These are phyloP conservation scores for Cryptosporidium ubiquitum DNA, from an alignment of 169 alveolate species.

Conservation along the genomic window DNA sequence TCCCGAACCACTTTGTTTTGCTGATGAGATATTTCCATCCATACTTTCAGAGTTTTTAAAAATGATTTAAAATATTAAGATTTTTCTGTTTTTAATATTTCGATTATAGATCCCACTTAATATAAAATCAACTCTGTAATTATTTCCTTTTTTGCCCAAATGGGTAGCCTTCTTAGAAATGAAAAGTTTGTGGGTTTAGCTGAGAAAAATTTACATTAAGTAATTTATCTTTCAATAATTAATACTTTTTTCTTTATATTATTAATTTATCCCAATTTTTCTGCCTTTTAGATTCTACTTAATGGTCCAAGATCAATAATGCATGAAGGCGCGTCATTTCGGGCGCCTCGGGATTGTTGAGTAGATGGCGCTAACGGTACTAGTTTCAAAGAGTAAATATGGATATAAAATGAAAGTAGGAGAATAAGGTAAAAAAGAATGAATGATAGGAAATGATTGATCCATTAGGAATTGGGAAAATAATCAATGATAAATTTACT, in stretches of 20 bases:
- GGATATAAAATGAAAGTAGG: neutral
- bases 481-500: constrained; percentile 66
- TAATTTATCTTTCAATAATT: neutral
- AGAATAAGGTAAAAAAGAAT: neutral
- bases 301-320: constrained; percentile 9
- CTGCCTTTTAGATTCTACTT: neutral
- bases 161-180: neutral
- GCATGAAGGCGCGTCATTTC: neutral
- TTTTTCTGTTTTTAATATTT: neutral
- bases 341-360: neutral
- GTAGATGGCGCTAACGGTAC: constrained; percentile 54
- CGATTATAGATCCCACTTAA: constrained; percentile 2
- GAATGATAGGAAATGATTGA: constrained; percentile 27
- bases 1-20: constrained; percentile 36
- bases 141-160: neutral
- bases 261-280: neutral
- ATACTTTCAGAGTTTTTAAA: neutral
- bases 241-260: neutral
- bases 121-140: neutral
- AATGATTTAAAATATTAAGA: neutral
- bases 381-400: constrained; percentile 1
- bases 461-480: constrained; percentile 61
- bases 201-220: neutral
- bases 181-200: neutral
- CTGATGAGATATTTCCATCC: constrained; percentile 2